Evolutionary conservation across 208 protist species (phyloP).

Genomic region (Leishmania turanica): DNA sequence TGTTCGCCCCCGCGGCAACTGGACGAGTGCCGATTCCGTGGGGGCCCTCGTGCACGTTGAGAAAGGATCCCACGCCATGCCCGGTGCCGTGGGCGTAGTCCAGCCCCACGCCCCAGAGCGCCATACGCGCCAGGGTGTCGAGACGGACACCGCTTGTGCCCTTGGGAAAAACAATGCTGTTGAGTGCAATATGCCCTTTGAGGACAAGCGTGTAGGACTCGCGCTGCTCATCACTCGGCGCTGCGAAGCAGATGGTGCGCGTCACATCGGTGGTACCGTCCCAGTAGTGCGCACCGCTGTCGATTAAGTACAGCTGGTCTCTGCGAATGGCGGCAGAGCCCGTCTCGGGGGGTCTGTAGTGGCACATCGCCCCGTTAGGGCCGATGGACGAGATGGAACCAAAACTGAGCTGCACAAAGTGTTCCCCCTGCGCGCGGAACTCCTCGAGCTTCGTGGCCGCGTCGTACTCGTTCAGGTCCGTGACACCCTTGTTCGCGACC

Average conservation of each 20-base stretch:
- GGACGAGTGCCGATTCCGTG: slow-evolving; percentile 72
- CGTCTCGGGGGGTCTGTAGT: slow-evolving; percentile 86
- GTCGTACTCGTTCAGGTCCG: slow-evolving; percentile 84
- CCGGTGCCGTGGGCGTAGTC: slow-evolving; percentile 97
- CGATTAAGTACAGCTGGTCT: slow-evolving; percentile 93
- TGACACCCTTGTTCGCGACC: slow-evolving; percentile 55
- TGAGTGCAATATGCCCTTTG: slow-evolving; percentile 94
- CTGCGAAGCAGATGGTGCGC: slow-evolving; percentile 94
- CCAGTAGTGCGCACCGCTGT: slow-evolving; percentile 96
- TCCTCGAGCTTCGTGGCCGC: slow-evolving; percentile 76
- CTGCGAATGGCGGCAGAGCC: slow-evolving; percentile 63
- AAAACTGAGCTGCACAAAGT: slow-evolving; percentile 94
- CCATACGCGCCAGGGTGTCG: slow-evolving; percentile 89
- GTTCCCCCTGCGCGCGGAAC: slow-evolving; percentile 70
- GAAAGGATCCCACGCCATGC: slow-evolving; percentile 97
- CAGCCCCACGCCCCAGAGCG: slow-evolving; percentile 93
- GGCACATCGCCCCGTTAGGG: slow-evolving; percentile 95
- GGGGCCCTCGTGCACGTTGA: slow-evolving; percentile 97
- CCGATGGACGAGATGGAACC: slow-evolving; percentile 91
- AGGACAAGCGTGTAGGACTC: slow-evolving; percentile 96
- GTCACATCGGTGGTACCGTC: slow-evolving; percentile 98
- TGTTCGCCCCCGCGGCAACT: slow-evolving; percentile 46
- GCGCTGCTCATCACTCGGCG: slow-evolving; percentile 61
- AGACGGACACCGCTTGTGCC: slow-evolving; percentile 80
- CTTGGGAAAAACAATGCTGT: slow-evolving; percentile 85